A percentile compares a stretch with the other conserved stretches of the same genome.
phyloP scores from a whole-genome alignment of 2,329 filamentous ascomycete genomes.

The Calonectria leucothoes region DNA sequence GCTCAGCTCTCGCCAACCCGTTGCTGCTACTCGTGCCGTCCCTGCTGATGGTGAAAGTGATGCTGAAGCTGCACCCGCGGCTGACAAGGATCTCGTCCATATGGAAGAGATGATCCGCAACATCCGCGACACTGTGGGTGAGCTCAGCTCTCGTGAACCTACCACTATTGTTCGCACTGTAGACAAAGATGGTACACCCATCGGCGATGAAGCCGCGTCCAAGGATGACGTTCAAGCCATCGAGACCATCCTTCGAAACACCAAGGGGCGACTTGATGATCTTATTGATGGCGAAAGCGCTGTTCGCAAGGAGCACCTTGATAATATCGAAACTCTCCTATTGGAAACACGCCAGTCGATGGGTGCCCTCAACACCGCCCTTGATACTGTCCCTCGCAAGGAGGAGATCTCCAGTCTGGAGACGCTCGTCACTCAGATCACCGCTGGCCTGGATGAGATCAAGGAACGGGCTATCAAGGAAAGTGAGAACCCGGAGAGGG shows the following conservation, averaged over 20 bases:
- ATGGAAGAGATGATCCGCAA: constrained; percentile 63
- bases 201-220: constrained; percentile 52
- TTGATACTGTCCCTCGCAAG: constrained; percentile 79
- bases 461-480: constrained; percentile 67
- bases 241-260: constrained; percentile 89
- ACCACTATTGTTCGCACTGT: constrained; percentile 28
- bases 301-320: constrained; percentile 74
- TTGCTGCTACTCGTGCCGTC: constrained; percentile 20
- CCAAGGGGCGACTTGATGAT: constrained; percentile 89
- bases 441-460: constrained; percentile 79
- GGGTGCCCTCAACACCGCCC: constrained; percentile 71
- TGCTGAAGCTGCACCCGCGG: constrained; percentile 34
- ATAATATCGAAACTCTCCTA: constrained; percentile 73
- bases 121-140: constrained; percentile 62
- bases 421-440: constrained; percentile 81
- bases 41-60: constrained; percentile 45
- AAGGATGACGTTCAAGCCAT: constrained; percentile 90
- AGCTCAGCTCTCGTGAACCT: constrained; percentile 51
- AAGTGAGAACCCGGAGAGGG: constrained; percentile 69
- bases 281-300: constrained; percentile 77
- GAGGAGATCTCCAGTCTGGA: constrained; percentile 84
- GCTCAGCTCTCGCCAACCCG: constrained; percentile 49
- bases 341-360: constrained; percentile 82
- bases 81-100: neutral
- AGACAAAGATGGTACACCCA: constrained; percentile 30